Conservation (phyloP, 192 early-diverging fungal genomes). For the Linnemannia zychae region DNA sequence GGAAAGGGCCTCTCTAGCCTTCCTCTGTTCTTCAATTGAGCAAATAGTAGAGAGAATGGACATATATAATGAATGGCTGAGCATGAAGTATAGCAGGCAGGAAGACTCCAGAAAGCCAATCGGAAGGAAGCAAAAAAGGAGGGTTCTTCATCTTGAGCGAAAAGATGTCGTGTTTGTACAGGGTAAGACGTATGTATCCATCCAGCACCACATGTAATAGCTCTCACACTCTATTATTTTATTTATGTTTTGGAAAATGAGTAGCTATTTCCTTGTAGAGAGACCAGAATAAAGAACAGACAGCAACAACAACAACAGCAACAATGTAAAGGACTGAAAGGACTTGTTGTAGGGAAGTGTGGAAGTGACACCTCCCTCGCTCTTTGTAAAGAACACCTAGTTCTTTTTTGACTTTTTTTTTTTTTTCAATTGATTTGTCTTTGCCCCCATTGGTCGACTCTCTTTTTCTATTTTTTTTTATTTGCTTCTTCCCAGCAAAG, state of each 20-base stretch:
- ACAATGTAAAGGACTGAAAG: background rate
- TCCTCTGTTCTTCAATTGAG: background rate
- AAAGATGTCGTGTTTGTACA: background rate
- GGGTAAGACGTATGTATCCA: background rate
- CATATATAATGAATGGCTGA: background rate
- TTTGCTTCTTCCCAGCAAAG: background rate
- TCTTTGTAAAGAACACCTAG: background rate
- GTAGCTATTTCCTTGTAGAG: background rate
- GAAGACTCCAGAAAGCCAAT: background rate
- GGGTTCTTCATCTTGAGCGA: background rate
- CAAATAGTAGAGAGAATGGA: background rate
- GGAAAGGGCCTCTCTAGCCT: background rate
- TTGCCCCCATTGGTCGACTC: background rate
- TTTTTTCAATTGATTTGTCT: background rate
- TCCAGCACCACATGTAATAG: background rate
- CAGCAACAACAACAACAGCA: background rate
- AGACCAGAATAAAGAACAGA: background rate
- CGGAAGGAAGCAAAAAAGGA: background rate
- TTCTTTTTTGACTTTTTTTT: conserved; percentile 2
- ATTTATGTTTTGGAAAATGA: background rate
- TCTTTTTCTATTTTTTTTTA: background rate
- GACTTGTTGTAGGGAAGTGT: background rate
- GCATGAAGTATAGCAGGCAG: background rate
- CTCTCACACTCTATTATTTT: background rate
- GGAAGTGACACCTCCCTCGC: background rate